Evolutionary conservation across 2,329 filamentous ascomycete species (phyloP), one percentile per base, ranked within the genome.

Genomic region (Ophiostoma sp.): DNA sequence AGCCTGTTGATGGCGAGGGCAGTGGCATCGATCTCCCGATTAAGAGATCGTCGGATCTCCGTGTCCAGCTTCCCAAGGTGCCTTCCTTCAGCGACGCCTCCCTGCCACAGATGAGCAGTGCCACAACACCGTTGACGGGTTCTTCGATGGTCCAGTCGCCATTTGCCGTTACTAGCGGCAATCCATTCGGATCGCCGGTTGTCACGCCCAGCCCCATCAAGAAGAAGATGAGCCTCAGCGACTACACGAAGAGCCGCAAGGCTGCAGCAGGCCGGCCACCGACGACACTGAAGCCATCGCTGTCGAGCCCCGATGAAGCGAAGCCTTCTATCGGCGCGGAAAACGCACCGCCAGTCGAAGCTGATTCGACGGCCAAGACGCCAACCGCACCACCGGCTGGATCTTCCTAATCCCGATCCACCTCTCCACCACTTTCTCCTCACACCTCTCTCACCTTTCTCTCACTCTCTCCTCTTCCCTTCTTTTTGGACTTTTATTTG

Each of bases 141-240:
- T 80, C 82, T 9, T 82, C 84, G 2, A 74, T 83, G 1, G 78
- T 82, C 0, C 85, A 88, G 71, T 89, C 89, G 0, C 87, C 89
- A 0, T 85, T 87, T 71, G 83, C 84, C 3, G 77, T 77, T 33
- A 82, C 79, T 71, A 78, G 84, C 42, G 76, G 84, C 0, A 85
- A 81, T 64, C 82, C 86, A 0, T 86, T 89, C 70, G 78, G 81
- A 3, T 78, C 83, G 7, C 9, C 70, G 0, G 79, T 79, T 6
- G 83, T 83, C 11, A 84, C 85, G 28, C 87, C 88, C 2, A 91
- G 88, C 75, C 89, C 90, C 2, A 82, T 89, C 42, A 91, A 90
- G 81, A 91, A 92, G 84, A 91, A 91, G 80, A 81, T 92, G 50
- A 91, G 88, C 75, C 80, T 91, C 1, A 91, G 89, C 77, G 90